Evolutionary conservation across 495 filamentous ascomycete genomes (phyloP).

Genomic region (Neurospora tetraspora): DNA sequence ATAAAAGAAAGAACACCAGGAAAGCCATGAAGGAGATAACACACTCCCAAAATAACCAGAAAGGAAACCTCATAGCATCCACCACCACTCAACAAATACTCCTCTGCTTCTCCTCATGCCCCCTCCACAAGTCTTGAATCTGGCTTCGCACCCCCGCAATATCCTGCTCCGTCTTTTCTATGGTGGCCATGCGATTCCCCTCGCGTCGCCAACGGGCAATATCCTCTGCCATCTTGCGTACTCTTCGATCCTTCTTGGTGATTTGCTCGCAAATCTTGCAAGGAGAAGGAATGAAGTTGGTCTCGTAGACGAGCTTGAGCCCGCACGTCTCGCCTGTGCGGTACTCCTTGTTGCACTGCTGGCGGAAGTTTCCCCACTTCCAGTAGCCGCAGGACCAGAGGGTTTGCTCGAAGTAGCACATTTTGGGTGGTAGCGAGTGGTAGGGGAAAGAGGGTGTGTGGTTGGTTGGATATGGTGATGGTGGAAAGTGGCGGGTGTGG

Average conservation of each 20-base stretch:
- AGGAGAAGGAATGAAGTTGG: constrained; percentile 45
- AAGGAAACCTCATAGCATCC: not conserved
- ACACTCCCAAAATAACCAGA: not conserved
- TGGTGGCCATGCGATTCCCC: constrained; percentile 66
- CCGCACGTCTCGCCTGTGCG: constrained; percentile 97
- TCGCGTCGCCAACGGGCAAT: constrained; percentile 71
- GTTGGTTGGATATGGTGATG: not conserved
- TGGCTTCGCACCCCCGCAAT: constrained; percentile 55
- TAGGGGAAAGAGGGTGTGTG: not conserved
- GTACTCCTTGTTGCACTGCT: constrained; percentile 94
- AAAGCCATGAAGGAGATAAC: not conserved
- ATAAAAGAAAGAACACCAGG: not conserved
- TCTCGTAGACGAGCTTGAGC: constrained; percentile 77
- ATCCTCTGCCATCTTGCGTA: constrained; percentile 63
- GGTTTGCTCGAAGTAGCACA: constrained; percentile 59
- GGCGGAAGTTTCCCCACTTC: constrained; percentile 91
- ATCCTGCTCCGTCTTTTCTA: constrained; percentile 61
- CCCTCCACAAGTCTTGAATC: constrained; percentile 45
- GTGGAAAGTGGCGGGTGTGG: not conserved
- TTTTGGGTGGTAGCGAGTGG: constrained; percentile 17
- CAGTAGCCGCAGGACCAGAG: constrained; percentile 71
- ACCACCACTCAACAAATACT: constrained; percentile 1
- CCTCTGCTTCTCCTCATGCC: constrained; percentile 34
- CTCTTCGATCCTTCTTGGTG: constrained; percentile 72
- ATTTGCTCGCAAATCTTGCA: constrained; percentile 90